Base-by-base conservation (phyloP, 2,329 filamentous ascomycete genomes). In the Parafenestella ontariensis region DNA sequence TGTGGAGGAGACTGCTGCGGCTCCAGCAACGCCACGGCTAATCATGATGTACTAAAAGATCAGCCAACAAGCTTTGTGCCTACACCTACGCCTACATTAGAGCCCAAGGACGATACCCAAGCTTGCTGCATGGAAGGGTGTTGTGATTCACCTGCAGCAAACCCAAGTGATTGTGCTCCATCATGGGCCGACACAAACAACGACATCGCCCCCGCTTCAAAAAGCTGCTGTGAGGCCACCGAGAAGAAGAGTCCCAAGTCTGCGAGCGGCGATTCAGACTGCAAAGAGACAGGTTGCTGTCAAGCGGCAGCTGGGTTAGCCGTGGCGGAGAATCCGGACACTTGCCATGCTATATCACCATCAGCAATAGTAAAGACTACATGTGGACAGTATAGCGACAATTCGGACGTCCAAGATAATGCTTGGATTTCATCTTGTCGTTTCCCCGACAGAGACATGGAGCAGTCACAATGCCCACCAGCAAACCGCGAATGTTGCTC, bases 1-100 rank as follows among this genome's bases (percentile, higher is more conserved):
- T 64, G 61, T 31, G 49, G 54, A 43, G 58, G 54, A 44, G 54
- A 52, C 11, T 64, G 61, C 39, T 64, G 61, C 39, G 54, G 44
- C 21, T 42, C 51, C 0, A 54, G 46, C 13, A 39, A 52, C 8
- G 28, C 34, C 17, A 41, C 20, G 13, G 11, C 8, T 20, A 5
- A 24, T 20, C 9, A 18, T 13, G 20, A 10, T 11, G 6, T 20
- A 3, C 39, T 10, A 24, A 24, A 37, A 17, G 34, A 37, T n/a
- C 24, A 26, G 10, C 24, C 5, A 15, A 18, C n/a, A 18, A 9
- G 7, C 7, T 37, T n/a, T n/a, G n/a, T n/a, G n/a, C n/a, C 34
- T 8, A 17, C 34, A 7, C 15, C 34, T 17, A 17, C 34, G n/a
- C n/a, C 15, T 3, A 18, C 15, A 4, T 9, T 37, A 8, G 34